Evolutionary conservation across 192 early-diverging fungal genomes (phyloP), one percentile per base, ranked within the genome.

Genomic region (Coemansia sp.): DNA sequence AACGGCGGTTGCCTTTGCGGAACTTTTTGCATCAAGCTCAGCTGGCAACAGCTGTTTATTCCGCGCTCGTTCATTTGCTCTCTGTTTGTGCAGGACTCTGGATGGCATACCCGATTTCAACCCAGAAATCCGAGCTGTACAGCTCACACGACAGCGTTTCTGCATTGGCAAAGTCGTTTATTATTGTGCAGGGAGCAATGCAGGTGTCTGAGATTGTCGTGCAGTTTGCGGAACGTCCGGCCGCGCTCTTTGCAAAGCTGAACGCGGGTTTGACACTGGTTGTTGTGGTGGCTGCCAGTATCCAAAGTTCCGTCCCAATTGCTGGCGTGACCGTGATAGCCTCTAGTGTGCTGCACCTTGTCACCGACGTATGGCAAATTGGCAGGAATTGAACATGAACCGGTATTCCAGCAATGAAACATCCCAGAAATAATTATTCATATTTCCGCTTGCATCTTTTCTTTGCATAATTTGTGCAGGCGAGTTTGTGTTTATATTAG

Each of bases 161-260:
- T 17, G 4, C 26, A 15, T 28, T n/a, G 17, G n/a, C 20, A 26
- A 72, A 66, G 38, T 36, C 36, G 20, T 60, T 57, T 50, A 47
- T 66, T 6, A n/a, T 72, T 9, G 57, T 23, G 19, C 68, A 64
- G 26, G 48, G 46, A n/a, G 71, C 65, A 1, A 14, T 40, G 26
- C 64, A 60, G 40, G 17, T 60, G 22, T 53, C 59, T 2, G 46
- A 26, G 19, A 26, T 71, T 14, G 52, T 37, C 10, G 52, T 47
- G 8, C 55, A 22, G 19, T 12, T 53, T 8, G 5, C 67, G 23
- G 74, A 70, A 50, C 25, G 8, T 26, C 14, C 52, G 3, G 23
- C 25, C 14, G 14, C 28, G 52, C 52, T 31, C 14, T 17, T n/a
- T 28, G n/a, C 52, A 15, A 54, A 54, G 11, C 52, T 54, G 7